Evolutionary conservation across 2,329 filamentous ascomycete genomes (phyloP), one percentile per base, ranked within the genome.

Genomic region (Colletotrichum sublineola): DNA sequence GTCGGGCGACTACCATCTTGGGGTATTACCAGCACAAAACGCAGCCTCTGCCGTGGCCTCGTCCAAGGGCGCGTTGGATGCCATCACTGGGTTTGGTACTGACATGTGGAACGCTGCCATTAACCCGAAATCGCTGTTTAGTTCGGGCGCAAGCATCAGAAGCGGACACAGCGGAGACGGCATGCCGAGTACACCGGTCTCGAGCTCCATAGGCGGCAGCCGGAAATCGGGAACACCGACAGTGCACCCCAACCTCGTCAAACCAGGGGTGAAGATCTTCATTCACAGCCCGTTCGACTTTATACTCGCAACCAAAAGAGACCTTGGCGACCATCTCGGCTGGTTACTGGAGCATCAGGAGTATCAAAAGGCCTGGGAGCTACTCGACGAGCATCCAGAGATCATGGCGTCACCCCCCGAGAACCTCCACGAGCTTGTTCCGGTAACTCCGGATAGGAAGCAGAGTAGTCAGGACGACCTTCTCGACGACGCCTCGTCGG

Each of bases 251-350:
- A 86, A 85, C 76, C 80, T 93, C 75, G 77, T 86, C 75, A 87
- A 90, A 77, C 85, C 85, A 63, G 87, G 89, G 1, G 81, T 87
- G 76, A 87, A 98, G 78, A 93, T 99, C 20, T 98, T 98, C 79
- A 94, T 99, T 52, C 95, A 97, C 78, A 98, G 95, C 77, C 96
- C 96, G 0, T 99, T 97, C 79, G 96, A 99, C 81, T 98, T 95
- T 77, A 92, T 98, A n/a, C 85, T 98, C 67, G 94, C 94, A 0
- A 94, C 96, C 2, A 95, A 95, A 79, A 88, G 96, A 76, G 95
- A 97, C 78, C 86, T 97, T 20, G 86, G 90, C 4, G 96, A 99
- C 81, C 95, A 97, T 78, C 84, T 98, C 31, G 85, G 87, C 9
- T 99, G 96, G 96, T 86, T 98, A 18, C 80, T 97, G 38, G 93